Percentiles rank a stretch among this genome's conserved stretches.
Evolutionary conservation across 106 monocot species (phyloP).

Genomic region (Alisma plantagoaquatica): DNA sequence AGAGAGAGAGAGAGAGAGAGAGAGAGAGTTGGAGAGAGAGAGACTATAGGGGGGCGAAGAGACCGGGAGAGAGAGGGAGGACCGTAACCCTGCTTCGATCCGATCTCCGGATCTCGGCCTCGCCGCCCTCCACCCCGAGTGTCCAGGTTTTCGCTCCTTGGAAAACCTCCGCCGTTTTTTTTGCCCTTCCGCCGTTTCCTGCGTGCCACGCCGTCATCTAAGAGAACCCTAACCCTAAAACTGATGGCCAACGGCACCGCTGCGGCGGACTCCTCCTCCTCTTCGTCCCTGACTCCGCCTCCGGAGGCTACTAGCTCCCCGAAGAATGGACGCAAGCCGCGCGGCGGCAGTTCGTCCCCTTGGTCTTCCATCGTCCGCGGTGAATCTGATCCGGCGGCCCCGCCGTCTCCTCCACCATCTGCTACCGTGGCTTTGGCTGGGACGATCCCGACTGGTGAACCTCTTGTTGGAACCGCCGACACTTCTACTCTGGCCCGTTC

Average conservation of each 20-base stretch:
- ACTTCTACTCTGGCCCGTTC: background rate
- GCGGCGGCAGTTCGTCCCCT: background rate
- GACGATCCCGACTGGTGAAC: too few relatives aligned
- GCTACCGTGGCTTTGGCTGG: too few relatives aligned
- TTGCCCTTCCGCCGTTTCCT: too few relatives aligned
- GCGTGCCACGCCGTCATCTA: too few relatives aligned
- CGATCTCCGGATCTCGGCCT: background rate
- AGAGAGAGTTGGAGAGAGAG: too few relatives aligned
- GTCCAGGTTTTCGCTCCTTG: background rate
- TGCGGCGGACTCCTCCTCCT: conserved; percentile 10
- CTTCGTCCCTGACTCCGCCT: conserved; percentile 8
- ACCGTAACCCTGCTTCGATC: background rate
- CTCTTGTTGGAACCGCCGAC: too few relatives aligned
- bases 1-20: background rate
- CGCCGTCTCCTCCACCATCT: conserved; percentile 1
- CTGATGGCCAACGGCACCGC: conserved; percentile 6
- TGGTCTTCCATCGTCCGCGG: too few relatives aligned
- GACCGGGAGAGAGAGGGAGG: background rate
- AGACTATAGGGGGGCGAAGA: background rate
- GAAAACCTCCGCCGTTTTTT: too few relatives aligned
- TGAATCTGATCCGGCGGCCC: conserved; percentile 4
- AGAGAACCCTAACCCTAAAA: conserved; percentile 9
- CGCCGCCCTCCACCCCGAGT: background rate
- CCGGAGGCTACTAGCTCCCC: too few relatives aligned
- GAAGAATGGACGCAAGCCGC: background rate